A percentile compares a stretch with the other conserved stretches of the same genome.
Evolutionary conservation across 768 basidiomycete genomes (phyloP).

Genomic region (Mycena crocata): DNA sequence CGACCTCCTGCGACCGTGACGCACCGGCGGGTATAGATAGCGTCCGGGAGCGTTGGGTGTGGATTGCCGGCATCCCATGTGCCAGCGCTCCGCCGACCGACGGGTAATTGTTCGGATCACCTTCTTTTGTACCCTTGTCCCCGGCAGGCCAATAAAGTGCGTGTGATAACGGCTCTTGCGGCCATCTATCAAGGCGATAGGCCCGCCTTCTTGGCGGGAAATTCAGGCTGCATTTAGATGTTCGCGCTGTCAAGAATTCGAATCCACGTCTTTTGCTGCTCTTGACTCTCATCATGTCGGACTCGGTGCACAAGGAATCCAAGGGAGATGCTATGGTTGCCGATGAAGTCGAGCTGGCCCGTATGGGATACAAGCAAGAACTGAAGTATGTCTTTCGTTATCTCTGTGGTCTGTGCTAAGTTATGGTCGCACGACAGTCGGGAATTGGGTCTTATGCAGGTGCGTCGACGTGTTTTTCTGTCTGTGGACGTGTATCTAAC

Average conservation of each 20-base stretch:
- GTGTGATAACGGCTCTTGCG: background rate
- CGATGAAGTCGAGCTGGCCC: conserved; percentile 72
- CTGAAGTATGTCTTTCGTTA: conserved; percentile 57
- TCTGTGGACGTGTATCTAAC: conserved; percentile 23
- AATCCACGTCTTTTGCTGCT: background rate
- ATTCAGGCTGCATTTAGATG: background rate
- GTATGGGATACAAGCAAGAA: conserved; percentile 82
- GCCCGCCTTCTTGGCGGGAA: background rate
- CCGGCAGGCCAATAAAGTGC: conserved; percentile 1
- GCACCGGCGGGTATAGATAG: no score
- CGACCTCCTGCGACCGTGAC: no score
- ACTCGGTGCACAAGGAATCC: conserved; percentile 21
- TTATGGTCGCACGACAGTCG: conserved; percentile 52
- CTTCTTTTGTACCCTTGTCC: no score
- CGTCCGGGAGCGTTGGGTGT: no score
- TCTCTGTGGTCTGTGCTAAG: background rate
- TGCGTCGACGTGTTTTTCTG: conserved; percentile 39
- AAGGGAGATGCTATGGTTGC: conserved; percentile 43
- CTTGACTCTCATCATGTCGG: conserved; percentile 25
- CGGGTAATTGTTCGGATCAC: background rate
- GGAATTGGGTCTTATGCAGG: conserved; percentile 72
- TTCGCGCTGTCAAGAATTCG: background rate
- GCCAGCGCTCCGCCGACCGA: no score
- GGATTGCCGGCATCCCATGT: no score
- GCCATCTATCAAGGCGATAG: background rate